These are phyloP conservation scores for Sicyos baderoa DNA, from an alignment of 306 rosid genomes.

Conservation along the genomic window DNA sequence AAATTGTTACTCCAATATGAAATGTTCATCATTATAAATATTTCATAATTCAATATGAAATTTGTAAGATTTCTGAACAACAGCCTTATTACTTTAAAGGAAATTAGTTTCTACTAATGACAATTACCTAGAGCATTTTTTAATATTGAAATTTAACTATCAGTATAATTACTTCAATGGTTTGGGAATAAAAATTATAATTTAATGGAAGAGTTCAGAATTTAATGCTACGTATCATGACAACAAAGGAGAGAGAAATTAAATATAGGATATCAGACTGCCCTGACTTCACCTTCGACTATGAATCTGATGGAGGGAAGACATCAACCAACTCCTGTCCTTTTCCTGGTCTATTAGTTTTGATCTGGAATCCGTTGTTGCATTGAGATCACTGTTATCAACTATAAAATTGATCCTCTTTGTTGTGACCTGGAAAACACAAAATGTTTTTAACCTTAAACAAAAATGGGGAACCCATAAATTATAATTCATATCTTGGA, in stretches of 20 bases:
- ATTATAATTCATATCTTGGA: neutral
- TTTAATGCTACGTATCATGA: neutral
- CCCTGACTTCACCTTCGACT: conserved; percentile 66
- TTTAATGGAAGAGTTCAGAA: neutral
- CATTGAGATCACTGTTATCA: conserved; percentile 45
- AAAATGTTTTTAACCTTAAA: conserved; percentile 22
- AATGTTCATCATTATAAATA: neutral
- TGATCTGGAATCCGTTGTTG: conserved; percentile 29
- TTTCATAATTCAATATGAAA: neutral
- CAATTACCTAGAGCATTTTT: neutral
- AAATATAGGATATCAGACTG: conserved; percentile 17
- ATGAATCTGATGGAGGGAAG: conserved; percentile 86
- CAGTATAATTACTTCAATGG: neutral
- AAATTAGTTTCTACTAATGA: neutral
- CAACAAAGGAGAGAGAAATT: conserved; percentile 16
- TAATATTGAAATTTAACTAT: neutral
- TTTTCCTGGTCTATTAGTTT: conserved; percentile 46
- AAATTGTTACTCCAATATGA: neutral
- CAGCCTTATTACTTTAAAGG: neutral
- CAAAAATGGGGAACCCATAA: neutral
- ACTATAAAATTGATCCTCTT: conserved; percentile 86
- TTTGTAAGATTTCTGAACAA: neutral
- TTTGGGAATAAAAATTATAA: conserved; percentile 1
- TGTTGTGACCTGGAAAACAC: conserved; percentile 62
- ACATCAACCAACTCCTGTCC: conserved; percentile 79